A percentile compares a stretch with the other conserved stretches of the same genome.
Conservation (phyloP, 306 rosid species). For the Acacia melanoxylon region DNA sequence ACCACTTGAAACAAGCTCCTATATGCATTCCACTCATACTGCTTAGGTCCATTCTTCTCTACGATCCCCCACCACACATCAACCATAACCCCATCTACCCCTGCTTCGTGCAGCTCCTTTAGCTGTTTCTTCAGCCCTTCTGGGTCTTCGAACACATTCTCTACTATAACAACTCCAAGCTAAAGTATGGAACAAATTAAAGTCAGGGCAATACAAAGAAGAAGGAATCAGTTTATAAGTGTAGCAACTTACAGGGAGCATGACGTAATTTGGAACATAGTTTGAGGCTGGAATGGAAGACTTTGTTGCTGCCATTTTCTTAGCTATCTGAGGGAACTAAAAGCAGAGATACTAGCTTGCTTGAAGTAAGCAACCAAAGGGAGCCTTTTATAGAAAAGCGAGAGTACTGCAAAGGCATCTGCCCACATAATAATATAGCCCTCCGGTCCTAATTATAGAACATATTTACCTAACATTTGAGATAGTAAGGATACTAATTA, state of each 20-base stretch:
- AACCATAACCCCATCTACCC: slow-evolving; percentile 82
- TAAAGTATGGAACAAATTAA: slow-evolving; percentile 12
- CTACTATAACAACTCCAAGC: slow-evolving; percentile 60
- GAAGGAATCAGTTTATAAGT: background rate
- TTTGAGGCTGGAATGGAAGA: slow-evolving; percentile 34
- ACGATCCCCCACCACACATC: slow-evolving; percentile 96
- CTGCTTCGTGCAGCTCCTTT: slow-evolving; percentile 48
- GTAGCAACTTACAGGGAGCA: slow-evolving; percentile 45
- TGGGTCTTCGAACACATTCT: slow-evolving; percentile 56
- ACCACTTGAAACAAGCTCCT: slow-evolving; percentile 65
- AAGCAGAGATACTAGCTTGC: background rate
- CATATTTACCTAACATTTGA: no score
- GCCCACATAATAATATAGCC: no score
- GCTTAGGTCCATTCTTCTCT: slow-evolving; percentile 66
- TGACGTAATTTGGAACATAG: slow-evolving; percentile 80
- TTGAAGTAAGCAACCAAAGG: background rate
- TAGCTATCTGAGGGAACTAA: background rate
- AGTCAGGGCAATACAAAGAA: background rate
- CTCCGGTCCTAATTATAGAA: no score
- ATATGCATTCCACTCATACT: slow-evolving; percentile 70
- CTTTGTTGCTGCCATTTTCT: slow-evolving; percentile 36
- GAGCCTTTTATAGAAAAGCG: slow-evolving; percentile 8
- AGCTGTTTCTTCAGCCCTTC: slow-evolving; percentile 50
- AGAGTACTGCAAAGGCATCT: background rate
- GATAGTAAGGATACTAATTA: no score